phyloP scores from a whole-genome alignment of 2,329 filamentous ascomycete species.

The Capronia americana region DNA sequence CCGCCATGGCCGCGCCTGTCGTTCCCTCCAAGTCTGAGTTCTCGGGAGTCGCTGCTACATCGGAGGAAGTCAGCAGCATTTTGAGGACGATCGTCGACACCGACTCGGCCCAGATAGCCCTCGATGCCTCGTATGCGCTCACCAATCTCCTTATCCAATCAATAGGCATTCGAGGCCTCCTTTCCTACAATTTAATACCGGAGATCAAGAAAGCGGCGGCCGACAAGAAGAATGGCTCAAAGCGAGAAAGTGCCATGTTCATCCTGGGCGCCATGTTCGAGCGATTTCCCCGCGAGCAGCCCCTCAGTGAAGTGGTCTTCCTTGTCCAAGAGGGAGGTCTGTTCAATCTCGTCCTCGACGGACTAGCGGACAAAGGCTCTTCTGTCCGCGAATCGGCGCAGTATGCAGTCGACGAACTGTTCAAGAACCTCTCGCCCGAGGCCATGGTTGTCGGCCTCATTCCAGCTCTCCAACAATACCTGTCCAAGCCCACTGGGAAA shows the following conservation, averaged over 20 bases:
- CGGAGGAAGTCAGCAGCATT: constrained; percentile 70
- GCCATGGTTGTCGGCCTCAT: constrained; percentile 82
- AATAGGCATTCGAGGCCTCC: constrained; percentile 67
- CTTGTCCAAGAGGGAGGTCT: constrained; percentile 80
- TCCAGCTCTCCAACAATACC: constrained; percentile 75
- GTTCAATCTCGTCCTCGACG: constrained; percentile 76
- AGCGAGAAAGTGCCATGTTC: constrained; percentile 91
- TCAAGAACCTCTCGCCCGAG: constrained; percentile 78
- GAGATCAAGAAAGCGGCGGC: constrained; percentile 76
- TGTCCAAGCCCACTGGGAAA: constrained; percentile 85
- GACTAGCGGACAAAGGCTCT: constrained; percentile 84
- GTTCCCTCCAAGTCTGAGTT: constrained; percentile 55
- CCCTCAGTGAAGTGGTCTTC: constrained; percentile 79
- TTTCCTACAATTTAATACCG: constrained; percentile 66
- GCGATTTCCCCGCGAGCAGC: constrained; percentile 78
- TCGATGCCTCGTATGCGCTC: constrained; percentile 71
- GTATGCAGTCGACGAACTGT: constrained; percentile 90
- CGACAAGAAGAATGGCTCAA: constrained; percentile 90
- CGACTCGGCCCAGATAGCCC: constrained; percentile 70
- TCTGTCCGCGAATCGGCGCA: constrained; percentile 90
- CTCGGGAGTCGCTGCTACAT: constrained; percentile 60
- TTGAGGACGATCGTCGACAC: constrained; percentile 73
- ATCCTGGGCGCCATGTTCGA: constrained; percentile 93
- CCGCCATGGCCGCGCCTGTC: constrained; percentile 47
- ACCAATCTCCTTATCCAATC: constrained; percentile 69